These are phyloP conservation scores for Coemansia furcata DNA, from an alignment of 192 early-diverging fungal genomes.

Conservation along the genomic window DNA sequence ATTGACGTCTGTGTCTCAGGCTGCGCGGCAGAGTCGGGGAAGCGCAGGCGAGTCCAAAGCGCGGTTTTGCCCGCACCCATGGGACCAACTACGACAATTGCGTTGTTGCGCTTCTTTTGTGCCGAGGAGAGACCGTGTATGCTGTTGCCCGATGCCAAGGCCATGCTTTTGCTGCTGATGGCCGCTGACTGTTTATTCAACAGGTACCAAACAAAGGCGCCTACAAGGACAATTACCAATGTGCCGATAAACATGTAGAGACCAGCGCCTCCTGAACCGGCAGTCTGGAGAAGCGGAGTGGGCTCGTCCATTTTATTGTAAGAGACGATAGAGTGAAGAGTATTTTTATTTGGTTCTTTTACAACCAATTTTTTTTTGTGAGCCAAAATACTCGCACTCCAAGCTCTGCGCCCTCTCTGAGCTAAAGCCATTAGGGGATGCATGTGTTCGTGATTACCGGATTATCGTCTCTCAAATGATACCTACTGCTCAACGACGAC, in stretches of 20 bases:
- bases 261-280: background rate
- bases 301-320: background rate
- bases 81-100: conserved; percentile 35
- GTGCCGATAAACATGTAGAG: background rate
- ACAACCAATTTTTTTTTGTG: background rate
- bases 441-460: background rate
- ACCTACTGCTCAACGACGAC: background rate
- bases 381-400: background rate
- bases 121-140: background rate
- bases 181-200: conserved; percentile 37
- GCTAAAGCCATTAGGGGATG: background rate
- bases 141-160: conserved; percentile 27
- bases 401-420: background rate
- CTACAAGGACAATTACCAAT: background rate
- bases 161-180: conserved; percentile 34
- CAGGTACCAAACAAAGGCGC: conserved; percentile 21
- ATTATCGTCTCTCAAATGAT: background rate
- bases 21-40: conserved; percentile 10
- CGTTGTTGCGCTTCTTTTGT: conserved; percentile 18
- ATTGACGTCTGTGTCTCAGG: conserved; percentile 44
- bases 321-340: background rate
- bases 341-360: background rate
- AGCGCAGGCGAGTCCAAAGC: conserved; percentile 42
- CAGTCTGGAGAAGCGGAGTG: background rate
- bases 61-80: conserved; percentile 40